These are phyloP conservation scores for Cladobotryum mycophilum DNA, from an alignment of 2,329 filamentous ascomycete species.

Conservation along the genomic window DNA sequence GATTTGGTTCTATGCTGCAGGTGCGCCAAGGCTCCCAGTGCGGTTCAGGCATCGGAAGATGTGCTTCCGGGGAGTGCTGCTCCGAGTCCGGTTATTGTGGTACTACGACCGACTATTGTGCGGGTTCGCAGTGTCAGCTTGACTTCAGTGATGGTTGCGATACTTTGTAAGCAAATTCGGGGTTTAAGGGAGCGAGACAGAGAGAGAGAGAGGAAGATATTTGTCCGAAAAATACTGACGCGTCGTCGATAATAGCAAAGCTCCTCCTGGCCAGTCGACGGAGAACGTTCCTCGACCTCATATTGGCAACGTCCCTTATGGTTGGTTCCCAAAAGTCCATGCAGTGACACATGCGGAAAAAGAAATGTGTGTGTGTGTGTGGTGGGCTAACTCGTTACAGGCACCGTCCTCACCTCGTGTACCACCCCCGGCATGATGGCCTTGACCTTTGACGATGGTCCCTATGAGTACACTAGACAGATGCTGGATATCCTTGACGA, in stretches of 20 bases:
- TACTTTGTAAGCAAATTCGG: constrained; percentile 29
- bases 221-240: neutral
- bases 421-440: constrained; percentile 32
- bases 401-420: constrained; percentile 30
- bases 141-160: constrained; percentile 35
- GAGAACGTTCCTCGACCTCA: constrained; percentile 24
- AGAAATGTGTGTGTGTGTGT: neutral
- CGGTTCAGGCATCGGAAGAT: constrained; percentile 30
- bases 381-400: constrained; percentile 14
- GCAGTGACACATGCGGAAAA: too few species aligned
- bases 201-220: neutral
- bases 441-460: constrained; percentile 43
- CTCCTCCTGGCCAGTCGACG: constrained; percentile 27
- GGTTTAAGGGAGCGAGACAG: too few species aligned
- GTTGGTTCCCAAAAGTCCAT: constrained; percentile 18
- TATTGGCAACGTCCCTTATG: constrained; percentile 32
- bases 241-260: constrained; percentile 18
- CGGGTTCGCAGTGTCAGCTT: constrained; percentile 33
- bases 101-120: constrained; percentile 28
- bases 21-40: constrained; percentile 15
- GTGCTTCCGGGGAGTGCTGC: constrained; percentile 28
- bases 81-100: constrained; percentile 34
- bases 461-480: constrained; percentile 34
- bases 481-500: constrained; percentile 34
- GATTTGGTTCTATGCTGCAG: neutral